Base-by-base conservation (phyloP, 2,329 filamentous ascomycete species). In the Thelonectria discophora region DNA sequence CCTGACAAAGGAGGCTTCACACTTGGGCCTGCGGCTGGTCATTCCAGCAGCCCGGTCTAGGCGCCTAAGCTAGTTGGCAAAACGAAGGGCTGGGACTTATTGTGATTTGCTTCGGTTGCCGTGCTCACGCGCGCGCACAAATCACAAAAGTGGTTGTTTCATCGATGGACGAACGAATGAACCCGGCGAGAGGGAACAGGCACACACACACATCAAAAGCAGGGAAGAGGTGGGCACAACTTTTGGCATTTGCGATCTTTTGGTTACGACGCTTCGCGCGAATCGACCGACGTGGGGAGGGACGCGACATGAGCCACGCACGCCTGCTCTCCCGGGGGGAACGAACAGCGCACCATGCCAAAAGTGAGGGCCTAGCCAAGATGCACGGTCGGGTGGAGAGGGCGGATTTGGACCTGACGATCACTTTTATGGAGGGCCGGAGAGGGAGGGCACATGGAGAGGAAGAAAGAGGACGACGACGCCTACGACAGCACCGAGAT, bases 21-120 rank as follows among this genome's bases (percentile, higher is more conserved):
- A 13, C 37, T 42, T 39, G 17, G 55, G 43, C 50, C 18, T 43
- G 30, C 5, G 18, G 57, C 18, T 55, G 57, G 39, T 50, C 40
- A 45, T 55, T 59, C 55, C 60, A 45, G 50, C 37, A 21, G 17
- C 34, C 37, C 34, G 34, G 34, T 12, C 27, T 21, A 30, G 46
- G 39, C 11, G 40, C 32, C 12, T 24, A 24, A 24, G 21, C 21
- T 24, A 21, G 27, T 32, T 9, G n/a, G 3, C 5, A 20, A n/a
- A n/a, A 17, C 27, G 27, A 30, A 24, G 21, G 27, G 27, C 27
- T 30, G 27, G 6, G 27, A 8, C 7, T 24, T 24, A 7, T 24
- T 24, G 24, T 24, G 5, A 12, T 6, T 13, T 21, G 34, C 18
- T 54, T 32, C 45, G 21, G 30, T 37, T 37, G 21, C 43, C 46